These are phyloP conservation scores for Lactarius sanguifluus DNA, from an alignment of 768 basidiomycete genomes.

Conservation along the genomic window DNA sequence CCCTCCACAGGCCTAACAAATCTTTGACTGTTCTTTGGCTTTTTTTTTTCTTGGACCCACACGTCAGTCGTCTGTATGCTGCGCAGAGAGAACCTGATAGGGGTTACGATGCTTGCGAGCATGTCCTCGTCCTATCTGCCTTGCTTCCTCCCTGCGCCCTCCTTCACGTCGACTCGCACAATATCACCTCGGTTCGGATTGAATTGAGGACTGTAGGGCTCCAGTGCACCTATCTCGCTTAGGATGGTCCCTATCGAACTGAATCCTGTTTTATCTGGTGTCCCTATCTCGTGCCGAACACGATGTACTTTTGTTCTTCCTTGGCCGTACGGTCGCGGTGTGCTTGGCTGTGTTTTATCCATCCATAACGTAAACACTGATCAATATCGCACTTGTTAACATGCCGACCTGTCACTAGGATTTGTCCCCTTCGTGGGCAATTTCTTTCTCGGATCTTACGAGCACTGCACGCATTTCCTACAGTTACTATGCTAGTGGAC, in stretches of 20 bases:
- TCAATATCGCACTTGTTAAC: constrained; percentile 19
- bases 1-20: no score
- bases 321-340: not conserved
- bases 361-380: constrained; percentile 21
- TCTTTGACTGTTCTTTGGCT: not conserved
- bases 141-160: not conserved
- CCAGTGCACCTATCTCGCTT: not conserved
- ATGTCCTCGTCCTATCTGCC: not conserved
- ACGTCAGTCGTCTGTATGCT: not conserved
- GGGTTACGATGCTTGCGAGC: not conserved
- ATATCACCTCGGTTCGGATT: constrained; percentile 3
- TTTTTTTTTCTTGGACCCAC: not conserved
- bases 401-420: constrained; percentile 14
- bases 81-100: not conserved
- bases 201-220: constrained; percentile 1
- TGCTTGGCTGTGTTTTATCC: constrained; percentile 7
- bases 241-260: not conserved
- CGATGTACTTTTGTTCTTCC: not conserved
- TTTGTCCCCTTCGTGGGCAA: constrained; percentile 8
- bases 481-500: constrained; percentile 15
- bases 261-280: constrained; percentile 6
- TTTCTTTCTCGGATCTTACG: constrained; percentile 20
- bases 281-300: constrained; percentile 17
- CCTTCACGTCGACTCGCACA: not conserved
- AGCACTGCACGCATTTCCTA: constrained; percentile 18